Base-by-base conservation (phyloP, 1,139 yeast genomes). In the Candida sojae region DNA sequence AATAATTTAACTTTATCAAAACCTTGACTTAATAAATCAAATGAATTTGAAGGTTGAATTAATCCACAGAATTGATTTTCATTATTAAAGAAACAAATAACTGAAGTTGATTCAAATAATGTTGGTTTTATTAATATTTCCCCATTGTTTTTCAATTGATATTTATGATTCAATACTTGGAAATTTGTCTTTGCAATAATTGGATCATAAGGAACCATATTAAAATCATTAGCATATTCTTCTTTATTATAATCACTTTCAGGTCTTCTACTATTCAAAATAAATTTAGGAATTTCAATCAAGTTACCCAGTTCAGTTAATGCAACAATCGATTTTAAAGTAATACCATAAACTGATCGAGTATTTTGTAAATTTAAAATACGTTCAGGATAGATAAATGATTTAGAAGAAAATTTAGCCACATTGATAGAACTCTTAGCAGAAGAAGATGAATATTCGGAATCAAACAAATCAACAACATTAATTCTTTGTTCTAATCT, bases 391-490 rank as follows among this genome's bases (percentile, higher is more conserved):
- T 79, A 73, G 25, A 83, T 71, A 61, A 75, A 90, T 0, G 96
- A 74, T 58, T 83, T 83, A 4, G 77, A 57, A 2, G 73, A 59
- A 26, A 77, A 73, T 11, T 54, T 47, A 42, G 62, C 63, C 30
- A 69, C 61, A 6, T n/a, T 56, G 42, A 48, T 63, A 61, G 40
- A 48, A 52, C 11, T 62, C 68, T 47, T 76, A 71, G 0, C 13
- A 56, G 52, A 11, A 40, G 43, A 6, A 56, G 40, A 60, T 59
- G 64, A 43, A 45, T 55, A 52, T 56, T 84, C 79, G 0, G 88
- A 80, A 61, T 88, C 96, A 66, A 83, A 93, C 43, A 93, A 66
- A 63, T 93, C 98, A 61, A 90, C 71, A 0, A 88, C 91, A 17
- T 78, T 82, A 12, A 93, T 62, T 56, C 86, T 79, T 50, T 84